Conservation (phyloP, 495 filamentous ascomycete genomes). For the Chaetomium cochliodes region DNA sequence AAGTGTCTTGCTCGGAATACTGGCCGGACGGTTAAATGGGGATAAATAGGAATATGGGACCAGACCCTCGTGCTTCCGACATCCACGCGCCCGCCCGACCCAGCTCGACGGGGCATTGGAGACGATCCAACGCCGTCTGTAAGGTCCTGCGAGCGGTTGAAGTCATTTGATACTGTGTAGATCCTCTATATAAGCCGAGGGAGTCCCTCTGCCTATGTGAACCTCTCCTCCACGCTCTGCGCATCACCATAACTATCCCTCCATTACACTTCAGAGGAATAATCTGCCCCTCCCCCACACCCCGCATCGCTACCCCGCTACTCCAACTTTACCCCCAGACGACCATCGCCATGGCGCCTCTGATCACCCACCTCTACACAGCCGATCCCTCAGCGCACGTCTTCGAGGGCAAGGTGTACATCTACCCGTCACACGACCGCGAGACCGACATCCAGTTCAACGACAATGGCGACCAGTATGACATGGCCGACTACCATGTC, state of each 20-base stretch:
- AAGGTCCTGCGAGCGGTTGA: background rate
- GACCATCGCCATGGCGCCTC: slow-evolving; percentile 41
- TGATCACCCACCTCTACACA: slow-evolving; percentile 67
- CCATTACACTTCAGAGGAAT: background rate
- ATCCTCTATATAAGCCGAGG: slow-evolving; percentile 18
- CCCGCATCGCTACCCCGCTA: slow-evolving; percentile 12
- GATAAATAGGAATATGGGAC: slow-evolving; percentile 43
- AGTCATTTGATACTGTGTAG: background rate
- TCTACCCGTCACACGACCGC: slow-evolving; percentile 66
- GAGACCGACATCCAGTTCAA: slow-evolving; percentile 62
- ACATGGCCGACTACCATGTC: slow-evolving; percentile 72
- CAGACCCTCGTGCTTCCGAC: slow-evolving; percentile 21
- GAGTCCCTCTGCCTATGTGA: slow-evolving; percentile 1
- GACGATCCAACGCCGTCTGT: slow-evolving; percentile 3
- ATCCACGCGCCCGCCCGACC: slow-evolving; percentile 32
- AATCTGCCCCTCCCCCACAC: slow-evolving; percentile 11
- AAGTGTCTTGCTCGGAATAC: slow-evolving; percentile 22
- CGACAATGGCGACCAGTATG: slow-evolving; percentile 81
- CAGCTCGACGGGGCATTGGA: slow-evolving; percentile 11
- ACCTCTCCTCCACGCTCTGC: slow-evolving; percentile 4
- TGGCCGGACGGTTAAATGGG: slow-evolving; percentile 48
- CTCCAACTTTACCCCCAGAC: slow-evolving; percentile 17
- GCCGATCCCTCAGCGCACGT: slow-evolving; percentile 67
- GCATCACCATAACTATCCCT: slow-evolving; percentile 5
- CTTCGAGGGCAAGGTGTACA: slow-evolving; percentile 60